Evolutionary conservation across 176 grass and related monocot genomes (phyloP), one percentile per base, ranked within the genome.

Genomic region (Thinopyrum elongatum): DNA sequence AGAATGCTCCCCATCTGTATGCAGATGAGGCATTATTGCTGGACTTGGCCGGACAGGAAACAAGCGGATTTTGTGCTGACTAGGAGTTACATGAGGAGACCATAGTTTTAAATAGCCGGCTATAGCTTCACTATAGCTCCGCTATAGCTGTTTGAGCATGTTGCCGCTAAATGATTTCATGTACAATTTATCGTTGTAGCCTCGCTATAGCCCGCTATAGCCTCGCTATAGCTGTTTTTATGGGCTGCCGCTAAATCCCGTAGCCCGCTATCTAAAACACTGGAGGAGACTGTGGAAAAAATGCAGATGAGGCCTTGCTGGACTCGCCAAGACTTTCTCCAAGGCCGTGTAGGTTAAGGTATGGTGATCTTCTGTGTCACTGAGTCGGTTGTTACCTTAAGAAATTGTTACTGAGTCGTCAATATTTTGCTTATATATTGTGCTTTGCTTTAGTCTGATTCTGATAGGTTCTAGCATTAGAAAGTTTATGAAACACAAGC

Each of bases 331-430:
- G 79, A 9, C 74, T 34, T 92, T 82, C 75, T 93, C 90, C 59
- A 79, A 86, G 63, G 59, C 72, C 85, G 64, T 64, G 0, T 86
- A 89, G 39, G 84, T 88, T 74, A 90, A 95, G 93, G 93, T 93
- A 89, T n/a, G 47, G 14, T 69, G 25, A 77, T 73, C 55, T 13
- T 84, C 73, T 74, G 28, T 79, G 35, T 65, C 58, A 65, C 3
- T 15, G 41, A 47, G 44, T 47, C 12, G 13, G 22, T 55, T 81
- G 39, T 74, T 63, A 65, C 22, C 57, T 87, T 36, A 11, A 41
- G 26, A 70, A 80, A 83, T 80, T 51, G 47, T 51, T 17, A 2
- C 47, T 0, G 15, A 7, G 47, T 51, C 47, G 15, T 51, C 47
- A 2, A 6, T 51, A 51, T 51, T 47, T 47, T 51, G 47, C 47